Evolutionary conservation across 345 rosid genomes (phyloP).

Genomic region (Dipteronia dyeriana): DNA sequence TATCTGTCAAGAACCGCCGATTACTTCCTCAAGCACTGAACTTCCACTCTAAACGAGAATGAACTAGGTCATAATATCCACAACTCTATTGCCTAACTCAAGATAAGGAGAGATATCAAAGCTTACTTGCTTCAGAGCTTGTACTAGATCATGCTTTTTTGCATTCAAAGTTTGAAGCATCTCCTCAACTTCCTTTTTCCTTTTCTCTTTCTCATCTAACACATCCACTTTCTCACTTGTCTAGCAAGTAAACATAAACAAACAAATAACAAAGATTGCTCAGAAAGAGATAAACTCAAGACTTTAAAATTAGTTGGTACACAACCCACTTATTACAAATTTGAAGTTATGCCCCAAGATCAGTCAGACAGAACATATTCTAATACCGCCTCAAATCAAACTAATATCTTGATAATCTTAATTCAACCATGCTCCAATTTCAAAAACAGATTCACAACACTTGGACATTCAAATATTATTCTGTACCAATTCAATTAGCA

Average conservation of each 20-base stretch:
- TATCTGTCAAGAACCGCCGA: slow-evolving; percentile 44
- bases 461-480: background rate
- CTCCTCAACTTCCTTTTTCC: slow-evolving; percentile 71
- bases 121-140: slow-evolving; percentile 80
- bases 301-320: background rate
- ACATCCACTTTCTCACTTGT: slow-evolving; percentile 31
- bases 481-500: background rate
- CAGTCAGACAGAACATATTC: background rate
- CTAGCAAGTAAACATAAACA: slow-evolving; percentile 31
- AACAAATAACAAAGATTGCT: background rate
- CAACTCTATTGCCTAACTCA: background rate
- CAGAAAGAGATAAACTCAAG: background rate
- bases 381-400: background rate
- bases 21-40: background rate
- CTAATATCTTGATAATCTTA: background rate
- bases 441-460: background rate
- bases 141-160: slow-evolving; percentile 90
- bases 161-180: slow-evolving; percentile 67
- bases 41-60: background rate
- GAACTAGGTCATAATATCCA: background rate
- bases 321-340: background rate
- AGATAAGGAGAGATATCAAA: background rate
- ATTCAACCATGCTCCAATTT: background rate
- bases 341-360: background rate
- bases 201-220: slow-evolving; percentile 47